A percentile compares a stretch with the other conserved stretches of the same genome.
Evolutionary conservation across 2,329 filamentous ascomycete genomes (phyloP).

Genomic region (Didymosphaeria variabile): DNA sequence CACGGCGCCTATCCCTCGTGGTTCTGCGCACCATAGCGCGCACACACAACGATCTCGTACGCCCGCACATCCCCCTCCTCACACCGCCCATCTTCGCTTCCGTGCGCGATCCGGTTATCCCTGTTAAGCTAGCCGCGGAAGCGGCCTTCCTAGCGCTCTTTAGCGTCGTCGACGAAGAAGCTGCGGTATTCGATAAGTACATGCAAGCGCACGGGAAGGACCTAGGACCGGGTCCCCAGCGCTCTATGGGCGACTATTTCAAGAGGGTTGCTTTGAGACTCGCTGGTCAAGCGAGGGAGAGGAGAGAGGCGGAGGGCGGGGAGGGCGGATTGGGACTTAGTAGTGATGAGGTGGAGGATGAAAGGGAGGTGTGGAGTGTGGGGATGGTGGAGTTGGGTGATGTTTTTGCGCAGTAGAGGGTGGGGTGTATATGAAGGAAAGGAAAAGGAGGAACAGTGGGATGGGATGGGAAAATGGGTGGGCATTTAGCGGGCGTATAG

Average conservation of each 20-base stretch:
- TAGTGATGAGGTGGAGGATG: conserved; percentile 92
- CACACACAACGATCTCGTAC: conserved; percentile 78
- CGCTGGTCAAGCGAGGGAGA: conserved; percentile 86
- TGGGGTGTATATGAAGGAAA: not conserved
- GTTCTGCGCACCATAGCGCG: conserved; percentile 86
- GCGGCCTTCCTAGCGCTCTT: conserved; percentile 93
- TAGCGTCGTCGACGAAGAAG: conserved; percentile 86
- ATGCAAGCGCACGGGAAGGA: conserved; percentile 72
- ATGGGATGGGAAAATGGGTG: not conserved
- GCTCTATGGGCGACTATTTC: conserved; percentile 97
- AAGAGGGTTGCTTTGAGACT: conserved; percentile 88
- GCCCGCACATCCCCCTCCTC: conserved; percentile 82
- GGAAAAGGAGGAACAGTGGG: not conserved
- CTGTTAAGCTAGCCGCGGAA: conserved; percentile 93
- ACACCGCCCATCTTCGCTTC: conserved; percentile 85
- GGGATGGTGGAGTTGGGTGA: conserved; percentile 86
- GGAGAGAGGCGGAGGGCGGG: conserved; percentile 90
- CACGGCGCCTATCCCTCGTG: conserved; percentile 84
- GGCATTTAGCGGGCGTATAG: not conserved
- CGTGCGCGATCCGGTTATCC: conserved; percentile 90
- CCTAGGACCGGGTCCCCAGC: conserved; percentile 76
- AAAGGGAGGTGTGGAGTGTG: conserved; percentile 94
- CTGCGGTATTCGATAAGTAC: conserved; percentile 89
- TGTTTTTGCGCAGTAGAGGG: conserved; percentile 35
- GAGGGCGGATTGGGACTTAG: conserved; percentile 84